These are phyloP conservation scores for Golubevia pallescens DNA, from an alignment of 1,284 basidiomycete species.

Conservation along the genomic window DNA sequence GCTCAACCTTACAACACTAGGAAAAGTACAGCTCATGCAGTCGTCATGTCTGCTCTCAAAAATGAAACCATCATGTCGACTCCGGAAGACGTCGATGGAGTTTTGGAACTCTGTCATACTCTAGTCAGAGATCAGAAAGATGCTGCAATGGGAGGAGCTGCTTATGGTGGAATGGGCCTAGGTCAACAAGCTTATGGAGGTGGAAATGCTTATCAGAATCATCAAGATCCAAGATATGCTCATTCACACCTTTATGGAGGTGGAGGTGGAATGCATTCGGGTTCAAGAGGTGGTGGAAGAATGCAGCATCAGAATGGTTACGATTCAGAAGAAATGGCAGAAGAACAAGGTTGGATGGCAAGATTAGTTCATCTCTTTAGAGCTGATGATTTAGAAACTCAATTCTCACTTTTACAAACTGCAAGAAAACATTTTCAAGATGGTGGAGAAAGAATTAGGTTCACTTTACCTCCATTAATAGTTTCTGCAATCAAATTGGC, in stretches of 20 bases:
- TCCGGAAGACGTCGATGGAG: conserved; percentile 58
- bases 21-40: conserved; percentile 55
- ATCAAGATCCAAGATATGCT: conserved; percentile 9
- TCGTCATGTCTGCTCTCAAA: conserved; percentile 52
- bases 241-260: not conserved
- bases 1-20: conserved; percentile 50
- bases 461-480: conserved; percentile 55
- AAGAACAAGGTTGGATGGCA: conserved; percentile 60
- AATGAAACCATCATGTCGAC: conserved; percentile 56
- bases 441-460: conserved; percentile 56
- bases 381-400: conserved; percentile 47
- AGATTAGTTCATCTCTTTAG: conserved; percentile 59
- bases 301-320: conserved; percentile 32
- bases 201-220: conserved; percentile 10
- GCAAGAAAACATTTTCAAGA: conserved; percentile 53
- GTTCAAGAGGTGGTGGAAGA: conserved; percentile 20
- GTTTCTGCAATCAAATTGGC: conserved; percentile 50
- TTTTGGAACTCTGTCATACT: conserved; percentile 50
- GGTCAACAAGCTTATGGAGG: conserved; percentile 9
- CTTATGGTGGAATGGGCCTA: conserved; percentile 17
- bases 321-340: conserved; percentile 55
- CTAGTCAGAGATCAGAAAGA: conserved; percentile 53
- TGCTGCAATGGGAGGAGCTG: conserved; percentile 22
- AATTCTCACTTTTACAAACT: conserved; percentile 54
- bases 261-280: conserved; percentile 23